Evolutionary conservation across 2,329 filamentous ascomycete species (phyloP).

Genomic region (Fusarium dimerum): DNA sequence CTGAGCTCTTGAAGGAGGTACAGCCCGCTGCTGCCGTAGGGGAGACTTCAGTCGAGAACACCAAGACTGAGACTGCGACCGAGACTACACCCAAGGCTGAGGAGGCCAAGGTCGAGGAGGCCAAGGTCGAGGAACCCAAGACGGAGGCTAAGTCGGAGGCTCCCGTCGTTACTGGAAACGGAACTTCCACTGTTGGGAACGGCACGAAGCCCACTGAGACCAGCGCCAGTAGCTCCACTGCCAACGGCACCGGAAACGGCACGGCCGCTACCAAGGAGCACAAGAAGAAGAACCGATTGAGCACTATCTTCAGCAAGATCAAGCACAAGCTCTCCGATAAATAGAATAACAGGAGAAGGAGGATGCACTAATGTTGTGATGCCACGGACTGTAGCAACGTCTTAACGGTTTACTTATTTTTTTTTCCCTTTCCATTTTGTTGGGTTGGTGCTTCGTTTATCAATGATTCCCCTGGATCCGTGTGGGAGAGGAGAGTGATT

Average conservation of each 20-base stretch:
- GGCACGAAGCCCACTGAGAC: slow-evolving; percentile 25
- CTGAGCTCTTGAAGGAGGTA: slow-evolving; percentile 54
- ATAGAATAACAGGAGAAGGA: slow-evolving; percentile 26
- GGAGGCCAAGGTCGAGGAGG: slow-evolving; percentile 2
- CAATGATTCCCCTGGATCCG: slow-evolving; percentile 43
- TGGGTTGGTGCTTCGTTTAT: slow-evolving; percentile 39
- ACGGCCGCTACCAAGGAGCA: slow-evolving; percentile 38
- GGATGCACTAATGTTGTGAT: slow-evolving; percentile 27
- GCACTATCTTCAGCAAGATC: slow-evolving; percentile 61
- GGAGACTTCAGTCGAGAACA: slow-evolving; percentile 3
- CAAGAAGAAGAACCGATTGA: slow-evolving; percentile 69
- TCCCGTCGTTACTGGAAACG: slow-evolving; percentile 19
- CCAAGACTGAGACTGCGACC: slow-evolving; percentile 5
- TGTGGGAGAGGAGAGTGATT: slow-evolving; percentile 34
- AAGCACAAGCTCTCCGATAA: slow-evolving; percentile 46
- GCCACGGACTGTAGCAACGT: slow-evolving; percentile 26
- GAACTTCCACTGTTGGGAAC: slow-evolving; percentile 19
- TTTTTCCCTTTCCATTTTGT: slow-evolving; percentile 24
- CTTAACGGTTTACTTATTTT: slow-evolving; percentile 21
- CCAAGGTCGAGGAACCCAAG: slow-evolving; percentile 12
- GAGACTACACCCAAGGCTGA: slow-evolving; percentile 9
- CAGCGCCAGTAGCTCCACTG: slow-evolving; percentile 18
- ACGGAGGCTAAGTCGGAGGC: slow-evolving; percentile 14
- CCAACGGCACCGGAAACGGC: slow-evolving; percentile 27
- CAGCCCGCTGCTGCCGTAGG: slow-evolving; percentile 5